Conservation (phyloP, 2,329 filamentous ascomycete species). For the Aspergillus sergii region DNA sequence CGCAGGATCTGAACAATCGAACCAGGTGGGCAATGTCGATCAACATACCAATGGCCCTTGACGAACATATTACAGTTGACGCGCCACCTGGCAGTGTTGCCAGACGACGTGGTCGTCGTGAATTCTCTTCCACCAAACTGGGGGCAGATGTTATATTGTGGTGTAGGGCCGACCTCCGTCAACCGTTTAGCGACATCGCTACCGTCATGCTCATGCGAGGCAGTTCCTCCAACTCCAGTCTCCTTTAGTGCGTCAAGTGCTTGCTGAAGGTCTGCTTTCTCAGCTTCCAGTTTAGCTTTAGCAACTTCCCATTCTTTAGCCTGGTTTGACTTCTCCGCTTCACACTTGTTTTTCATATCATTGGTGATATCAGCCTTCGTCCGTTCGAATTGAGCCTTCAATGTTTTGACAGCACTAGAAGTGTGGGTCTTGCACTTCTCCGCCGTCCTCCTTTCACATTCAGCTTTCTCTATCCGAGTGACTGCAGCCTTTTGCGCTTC, state of each 20-base stretch:
- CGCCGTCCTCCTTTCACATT: not conserved
- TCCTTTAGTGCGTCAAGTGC: not conserved
- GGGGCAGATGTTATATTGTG: not conserved
- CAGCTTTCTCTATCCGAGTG: too few species aligned
- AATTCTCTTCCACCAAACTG: not conserved
- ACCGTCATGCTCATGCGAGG: not conserved
- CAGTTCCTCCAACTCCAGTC: not conserved
- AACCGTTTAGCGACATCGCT: not conserved
- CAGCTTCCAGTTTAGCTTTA: not conserved
- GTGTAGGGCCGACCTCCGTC: not conserved
- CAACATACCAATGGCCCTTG: not conserved
- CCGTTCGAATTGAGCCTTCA: not conserved
- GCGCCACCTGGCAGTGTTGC: not conserved
- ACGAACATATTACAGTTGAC: not conserved
- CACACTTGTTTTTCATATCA: not conserved
- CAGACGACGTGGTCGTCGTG: not conserved
- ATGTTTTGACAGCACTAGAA: not conserved
- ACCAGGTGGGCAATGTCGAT: not conserved
- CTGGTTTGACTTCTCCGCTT: not conserved
- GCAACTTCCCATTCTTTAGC: not conserved
- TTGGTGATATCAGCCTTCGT: not conserved
- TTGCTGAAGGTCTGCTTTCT: not conserved
- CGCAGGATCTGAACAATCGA: not conserved
- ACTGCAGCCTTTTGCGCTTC: too few species aligned
- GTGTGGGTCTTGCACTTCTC: not conserved